Evolutionary conservation across 345 rosid genomes (phyloP).

Genomic region (Stellera chamaejasme): DNA sequence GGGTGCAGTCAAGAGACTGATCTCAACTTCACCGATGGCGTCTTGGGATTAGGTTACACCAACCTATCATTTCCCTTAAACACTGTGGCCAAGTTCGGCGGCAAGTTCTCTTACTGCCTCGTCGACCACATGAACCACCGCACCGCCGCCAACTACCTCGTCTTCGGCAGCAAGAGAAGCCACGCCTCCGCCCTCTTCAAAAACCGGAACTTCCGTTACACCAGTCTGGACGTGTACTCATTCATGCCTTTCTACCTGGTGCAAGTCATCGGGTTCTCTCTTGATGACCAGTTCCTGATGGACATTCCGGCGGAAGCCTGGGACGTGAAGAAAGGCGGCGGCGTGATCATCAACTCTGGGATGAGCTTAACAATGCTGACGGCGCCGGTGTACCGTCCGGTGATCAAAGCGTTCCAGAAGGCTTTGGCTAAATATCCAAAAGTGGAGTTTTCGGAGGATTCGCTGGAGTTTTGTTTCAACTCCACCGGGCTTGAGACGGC

Average conservation of each 20-base stretch:
- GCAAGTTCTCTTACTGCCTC: no score
- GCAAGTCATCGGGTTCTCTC: constrained; percentile 34
- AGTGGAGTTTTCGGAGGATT: constrained; percentile 19
- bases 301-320: constrained; percentile 38
- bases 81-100: no score
- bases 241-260: constrained; percentile 43
- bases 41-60: no score
- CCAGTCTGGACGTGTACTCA: constrained; percentile 32
- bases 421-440: constrained; percentile 20
- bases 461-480: constrained; percentile 43
- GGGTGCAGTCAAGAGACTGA: constrained; percentile 38
- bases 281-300: constrained; percentile 21
- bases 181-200: no score
- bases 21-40: constrained; percentile 34
- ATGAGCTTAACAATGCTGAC: constrained; percentile 36
- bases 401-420: constrained; percentile 25
- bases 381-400: constrained; percentile 28
- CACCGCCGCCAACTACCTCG: no score
- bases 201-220: constrained; percentile 12
- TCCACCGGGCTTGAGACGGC: constrained; percentile 18
- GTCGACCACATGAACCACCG: no score
- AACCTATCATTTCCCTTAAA: no score
- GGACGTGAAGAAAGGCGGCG: constrained; percentile 34
- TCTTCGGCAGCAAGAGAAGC: no score
- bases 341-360: constrained; percentile 49